phyloP scores from a whole-genome alignment of 2,329 filamentous ascomycete genomes.

The Aspergillus aculeatinus region DNA sequence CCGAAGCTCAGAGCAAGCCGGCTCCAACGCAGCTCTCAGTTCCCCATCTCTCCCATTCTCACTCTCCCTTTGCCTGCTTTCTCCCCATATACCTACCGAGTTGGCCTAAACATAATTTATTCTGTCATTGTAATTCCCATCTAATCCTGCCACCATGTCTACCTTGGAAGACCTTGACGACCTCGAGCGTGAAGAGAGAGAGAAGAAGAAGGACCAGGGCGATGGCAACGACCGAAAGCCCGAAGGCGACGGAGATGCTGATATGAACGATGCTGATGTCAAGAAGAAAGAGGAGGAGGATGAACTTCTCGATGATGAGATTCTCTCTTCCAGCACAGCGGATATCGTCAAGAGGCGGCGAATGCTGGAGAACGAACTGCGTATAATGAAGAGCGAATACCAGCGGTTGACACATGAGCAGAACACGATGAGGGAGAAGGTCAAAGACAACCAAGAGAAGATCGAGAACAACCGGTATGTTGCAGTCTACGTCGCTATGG shows the following conservation, averaged over 20 bases:
- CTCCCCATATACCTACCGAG: not conserved
- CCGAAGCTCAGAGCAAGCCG: slow-evolving; percentile 30
- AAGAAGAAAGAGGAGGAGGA: slow-evolving; percentile 67
- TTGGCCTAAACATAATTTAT: not conserved
- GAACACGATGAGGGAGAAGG: slow-evolving; percentile 94
- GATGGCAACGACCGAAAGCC: slow-evolving; percentile 58
- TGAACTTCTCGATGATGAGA: slow-evolving; percentile 86
- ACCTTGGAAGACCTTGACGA: slow-evolving; percentile 91
- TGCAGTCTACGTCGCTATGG: not conserved
- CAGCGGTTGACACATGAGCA: slow-evolving; percentile 95
- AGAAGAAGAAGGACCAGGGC: slow-evolving; percentile 63
- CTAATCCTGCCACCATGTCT: slow-evolving; percentile 61
- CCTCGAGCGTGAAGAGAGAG: slow-evolving; percentile 75
- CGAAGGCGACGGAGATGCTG: slow-evolving; percentile 69
- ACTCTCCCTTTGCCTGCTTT: not conserved
- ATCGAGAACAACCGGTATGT: slow-evolving; percentile 94
- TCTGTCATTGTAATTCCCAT: not conserved
- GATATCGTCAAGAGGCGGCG: slow-evolving; percentile 90
- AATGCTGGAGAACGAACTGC: slow-evolving; percentile 92
- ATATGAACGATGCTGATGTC: slow-evolving; percentile 87
- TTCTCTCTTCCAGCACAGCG: slow-evolving; percentile 86
- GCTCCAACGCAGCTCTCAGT: slow-evolving; percentile 15
- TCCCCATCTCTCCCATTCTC: slow-evolving; percentile 11
- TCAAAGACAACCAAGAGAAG: slow-evolving; percentile 98
- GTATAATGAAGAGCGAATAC: slow-evolving; percentile 98